Conservation (phyloP, 2,329 filamentous ascomycete genomes). For the Epichloe glyceriae region DNA sequence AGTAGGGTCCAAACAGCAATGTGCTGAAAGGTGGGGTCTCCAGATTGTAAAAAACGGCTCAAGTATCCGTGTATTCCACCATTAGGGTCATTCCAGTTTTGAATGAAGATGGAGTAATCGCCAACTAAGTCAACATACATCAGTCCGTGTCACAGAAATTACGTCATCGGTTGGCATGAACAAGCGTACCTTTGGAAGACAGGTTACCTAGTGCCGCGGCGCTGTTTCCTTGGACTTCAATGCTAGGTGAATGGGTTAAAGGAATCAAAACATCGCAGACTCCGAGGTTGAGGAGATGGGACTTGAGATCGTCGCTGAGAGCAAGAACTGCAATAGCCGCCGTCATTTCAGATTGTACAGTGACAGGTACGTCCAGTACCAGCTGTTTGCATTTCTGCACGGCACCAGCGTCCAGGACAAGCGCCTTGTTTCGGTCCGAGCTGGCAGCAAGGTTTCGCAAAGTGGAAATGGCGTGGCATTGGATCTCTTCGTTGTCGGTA, state of each 20-base stretch:
- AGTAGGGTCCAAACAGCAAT: constrained; percentile 98
- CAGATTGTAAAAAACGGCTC: constrained; percentile 81
- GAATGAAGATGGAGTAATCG: constrained; percentile 91
- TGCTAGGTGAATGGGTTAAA: constrained; percentile 85
- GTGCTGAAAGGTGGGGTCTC: constrained; percentile 95
- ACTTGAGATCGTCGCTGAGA: constrained; percentile 88
- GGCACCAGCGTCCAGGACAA: constrained; percentile 92
- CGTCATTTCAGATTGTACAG: constrained; percentile 98
- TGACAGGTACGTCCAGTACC: constrained; percentile 81
- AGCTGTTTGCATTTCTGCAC: constrained; percentile 98
- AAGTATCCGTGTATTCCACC: constrained; percentile 95
- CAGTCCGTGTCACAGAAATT: not conserved
- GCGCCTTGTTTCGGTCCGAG: constrained; percentile 92
- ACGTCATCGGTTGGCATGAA: not conserved
- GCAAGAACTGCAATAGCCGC: constrained; percentile 96
- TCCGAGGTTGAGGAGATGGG: constrained; percentile 76
- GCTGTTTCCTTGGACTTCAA: constrained; percentile 97
- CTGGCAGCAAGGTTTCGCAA: constrained; percentile 90
- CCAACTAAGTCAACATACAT: constrained; percentile 49
- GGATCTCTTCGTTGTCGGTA: constrained; percentile 96
- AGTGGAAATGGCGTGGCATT: constrained; percentile 96
- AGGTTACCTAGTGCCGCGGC: constrained; percentile 90
- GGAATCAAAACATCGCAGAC: constrained; percentile 96
- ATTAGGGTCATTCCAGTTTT: constrained; percentile 84
- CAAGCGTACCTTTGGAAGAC: constrained; percentile 74